Base-by-base conservation (phyloP, 331 rosid species). In the Arachis monticola region DNA sequence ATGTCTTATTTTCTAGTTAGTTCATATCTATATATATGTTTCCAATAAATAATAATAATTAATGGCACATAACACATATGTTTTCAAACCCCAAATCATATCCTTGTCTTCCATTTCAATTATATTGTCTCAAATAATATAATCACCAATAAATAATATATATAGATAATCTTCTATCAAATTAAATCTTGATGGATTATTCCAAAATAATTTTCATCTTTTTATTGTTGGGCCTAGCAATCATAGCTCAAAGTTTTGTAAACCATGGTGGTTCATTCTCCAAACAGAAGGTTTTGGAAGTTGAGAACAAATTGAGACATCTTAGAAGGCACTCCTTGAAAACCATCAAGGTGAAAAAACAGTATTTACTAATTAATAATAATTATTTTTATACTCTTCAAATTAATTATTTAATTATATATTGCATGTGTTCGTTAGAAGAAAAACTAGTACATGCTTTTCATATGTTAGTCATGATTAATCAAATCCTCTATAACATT, bases 281-380 rank as follows among this genome's bases (percentile, higher is more conserved):
- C 47, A 77, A 11, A 48, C 82, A 74, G 0, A 79, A 72, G 89
- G 67, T 76, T 77, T 50, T 77, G 67, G 84, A 83, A 82, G 87
- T 74, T 52, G 84, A 81, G 75, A 85, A 78, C 80, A 87, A 83
- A 85, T 22, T 83, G 61, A 72, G 77, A 48, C 82, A 75, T 73
- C 86, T 87, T 59, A 82, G 83, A 67, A 83, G 53, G 68, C 88
- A 77, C 66, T 79, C 91, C 63, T 30, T 80, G 47, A 88, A 87
- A 69, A 80, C 74, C 69, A 83, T 88, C 53, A 71, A 76, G 93
- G 96, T 91, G 63, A 60, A 22, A 22, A n/a, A 42, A 47, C 5
- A 35, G 5, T 35, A 35, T 35, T 35, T 35, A 35, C 40, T 35
- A 35, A 35, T 35, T 44, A 41, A n/a, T 68, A 45, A 13, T 41